Conservation (phyloP, 441 rosid genomes). For the Francoa sonchifolia region DNA sequence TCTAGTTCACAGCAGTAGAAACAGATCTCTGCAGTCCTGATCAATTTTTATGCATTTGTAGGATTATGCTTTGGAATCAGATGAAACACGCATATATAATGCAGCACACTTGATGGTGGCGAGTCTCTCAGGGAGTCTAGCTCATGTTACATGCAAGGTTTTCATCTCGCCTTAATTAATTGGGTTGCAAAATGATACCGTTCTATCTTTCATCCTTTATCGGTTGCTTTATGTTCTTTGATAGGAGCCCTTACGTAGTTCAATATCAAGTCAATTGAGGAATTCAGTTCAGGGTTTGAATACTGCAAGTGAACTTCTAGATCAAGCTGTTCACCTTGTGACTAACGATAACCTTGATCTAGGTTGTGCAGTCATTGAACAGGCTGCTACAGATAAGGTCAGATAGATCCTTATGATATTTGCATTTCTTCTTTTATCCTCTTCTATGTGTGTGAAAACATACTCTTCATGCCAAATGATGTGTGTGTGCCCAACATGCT, state of each 20-base stretch:
- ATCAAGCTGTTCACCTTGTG: slow-evolving; percentile 90
- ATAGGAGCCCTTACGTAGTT: slow-evolving; percentile 89
- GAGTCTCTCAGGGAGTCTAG: slow-evolving; percentile 94
- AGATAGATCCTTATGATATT: not conserved
- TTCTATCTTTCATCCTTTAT: no score
- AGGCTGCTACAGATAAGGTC: slow-evolving; percentile 97
- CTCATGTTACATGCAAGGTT: slow-evolving; percentile 99
- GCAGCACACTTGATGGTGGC: slow-evolving; percentile 99
- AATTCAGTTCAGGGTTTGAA: slow-evolving; percentile 61
- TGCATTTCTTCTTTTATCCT: not conserved
- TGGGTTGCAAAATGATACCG: not conserved
- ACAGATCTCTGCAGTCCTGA: no score
- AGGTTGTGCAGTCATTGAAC: slow-evolving; percentile 96
- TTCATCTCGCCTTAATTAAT: slow-evolving; percentile 5
- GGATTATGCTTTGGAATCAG: slow-evolving; percentile 94
- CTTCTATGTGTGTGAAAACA: no score
- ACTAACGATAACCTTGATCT: slow-evolving; percentile 98
- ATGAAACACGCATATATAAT: slow-evolving; percentile 79
- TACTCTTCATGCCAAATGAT: no score
- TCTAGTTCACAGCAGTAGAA: no score
- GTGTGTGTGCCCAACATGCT: no score
- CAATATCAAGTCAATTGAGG: slow-evolving; percentile 81
- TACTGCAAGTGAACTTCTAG: slow-evolving; percentile 53
- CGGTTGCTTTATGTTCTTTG: slow-evolving; percentile 12
- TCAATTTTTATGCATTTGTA: slow-evolving; percentile 24